These are phyloP conservation scores for Wolfiporia cocos DNA, from an alignment of 1,284 basidiomycete species.

Conservation along the genomic window DNA sequence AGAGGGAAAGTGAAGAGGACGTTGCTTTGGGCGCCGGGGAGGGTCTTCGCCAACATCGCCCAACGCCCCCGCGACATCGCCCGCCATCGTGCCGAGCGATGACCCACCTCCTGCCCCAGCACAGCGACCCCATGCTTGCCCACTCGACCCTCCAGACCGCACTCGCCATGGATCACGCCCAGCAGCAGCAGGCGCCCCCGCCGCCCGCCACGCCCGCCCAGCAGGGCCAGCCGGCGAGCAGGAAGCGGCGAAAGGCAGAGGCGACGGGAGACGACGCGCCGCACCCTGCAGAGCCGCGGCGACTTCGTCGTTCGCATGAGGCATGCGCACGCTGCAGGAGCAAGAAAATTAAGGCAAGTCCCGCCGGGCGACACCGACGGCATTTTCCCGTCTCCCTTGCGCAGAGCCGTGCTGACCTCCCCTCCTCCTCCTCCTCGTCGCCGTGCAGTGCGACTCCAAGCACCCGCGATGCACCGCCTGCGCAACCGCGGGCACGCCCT, in stretches of 20 bases:
- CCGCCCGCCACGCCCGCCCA: slow-evolving; percentile 31
- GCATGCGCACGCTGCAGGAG: slow-evolving; percentile 84
- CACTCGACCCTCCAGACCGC: slow-evolving; percentile 50
- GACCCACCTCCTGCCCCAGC: slow-evolving; percentile 41
- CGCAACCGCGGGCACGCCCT: slow-evolving; percentile 66
- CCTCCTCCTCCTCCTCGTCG: slow-evolving; percentile 16
- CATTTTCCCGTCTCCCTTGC: slow-evolving; percentile 54
- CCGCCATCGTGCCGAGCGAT: slow-evolving; percentile 22
- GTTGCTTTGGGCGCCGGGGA: too few species aligned
- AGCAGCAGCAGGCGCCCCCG: slow-evolving; percentile 36
- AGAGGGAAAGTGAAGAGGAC: too few species aligned
- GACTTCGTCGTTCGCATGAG: slow-evolving; percentile 79
- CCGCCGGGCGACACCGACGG: slow-evolving; percentile 79
- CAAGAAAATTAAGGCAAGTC: slow-evolving; percentile 91
- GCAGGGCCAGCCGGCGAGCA: slow-evolving; percentile 24
- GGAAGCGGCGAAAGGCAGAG: slow-evolving; percentile 55
- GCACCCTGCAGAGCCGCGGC: slow-evolving; percentile 60
- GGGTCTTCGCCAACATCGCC: neutral
- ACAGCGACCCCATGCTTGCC: slow-evolving; percentile 34
- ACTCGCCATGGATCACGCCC: slow-evolving; percentile 58
- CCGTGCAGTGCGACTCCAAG: slow-evolving; percentile 74
- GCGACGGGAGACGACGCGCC: slow-evolving; percentile 44
- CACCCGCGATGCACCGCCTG: slow-evolving; percentile 80
- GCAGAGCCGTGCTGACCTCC: slow-evolving; percentile 7
- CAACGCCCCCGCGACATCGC: neutral